Percentiles rank a stretch among this genome's conserved stretches.
Conservation (phyloP, 768 basidiomycete genomes). For the Amanita subjunquillea region DNA sequence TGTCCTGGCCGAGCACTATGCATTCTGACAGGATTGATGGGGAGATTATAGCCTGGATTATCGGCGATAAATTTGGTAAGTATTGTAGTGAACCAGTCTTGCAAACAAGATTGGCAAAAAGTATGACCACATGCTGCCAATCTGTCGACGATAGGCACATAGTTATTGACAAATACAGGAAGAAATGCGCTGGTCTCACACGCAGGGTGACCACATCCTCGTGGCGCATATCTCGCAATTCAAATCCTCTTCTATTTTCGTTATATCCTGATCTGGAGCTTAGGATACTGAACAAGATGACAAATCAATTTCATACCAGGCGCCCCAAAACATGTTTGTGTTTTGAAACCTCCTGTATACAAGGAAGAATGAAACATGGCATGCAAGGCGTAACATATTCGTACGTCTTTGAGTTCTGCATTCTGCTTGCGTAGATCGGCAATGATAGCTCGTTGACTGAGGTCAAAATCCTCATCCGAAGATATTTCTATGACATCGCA, state of each 20-base stretch:
- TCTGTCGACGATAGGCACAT: constrained; percentile 20
- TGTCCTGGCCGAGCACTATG: constrained; percentile 11
- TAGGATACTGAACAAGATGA: not conserved
- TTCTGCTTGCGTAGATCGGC: constrained; percentile 29
- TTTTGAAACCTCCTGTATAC: constrained; percentile 21
- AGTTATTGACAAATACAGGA: not conserved
- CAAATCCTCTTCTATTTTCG: constrained; percentile 40
- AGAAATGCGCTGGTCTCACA: constrained; percentile 28
- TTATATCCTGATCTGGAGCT: constrained; percentile 22
- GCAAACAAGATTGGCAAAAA: constrained; percentile 54
- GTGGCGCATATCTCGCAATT: constrained; percentile 56
- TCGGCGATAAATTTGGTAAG: constrained; percentile 36
- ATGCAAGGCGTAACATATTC: constrained; percentile 5
- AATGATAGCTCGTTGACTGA: constrained; percentile 14
- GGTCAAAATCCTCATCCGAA: constrained; percentile 37
- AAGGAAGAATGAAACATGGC: not conserved
- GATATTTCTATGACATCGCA: constrained; percentile 45
- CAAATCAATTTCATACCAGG: not conserved
- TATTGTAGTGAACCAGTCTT: constrained; percentile 41
- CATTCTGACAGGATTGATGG: not conserved
- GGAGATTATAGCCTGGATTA: constrained; percentile 33
- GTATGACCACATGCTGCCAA: constrained; percentile 61
- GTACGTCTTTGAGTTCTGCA: constrained; percentile 33
- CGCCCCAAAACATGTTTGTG: constrained; percentile 18
- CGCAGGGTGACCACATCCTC: constrained; percentile 58